Base-by-base conservation (phyloP, 768 basidiomycete species). In the Neoboletus subvelutipes region DNA sequence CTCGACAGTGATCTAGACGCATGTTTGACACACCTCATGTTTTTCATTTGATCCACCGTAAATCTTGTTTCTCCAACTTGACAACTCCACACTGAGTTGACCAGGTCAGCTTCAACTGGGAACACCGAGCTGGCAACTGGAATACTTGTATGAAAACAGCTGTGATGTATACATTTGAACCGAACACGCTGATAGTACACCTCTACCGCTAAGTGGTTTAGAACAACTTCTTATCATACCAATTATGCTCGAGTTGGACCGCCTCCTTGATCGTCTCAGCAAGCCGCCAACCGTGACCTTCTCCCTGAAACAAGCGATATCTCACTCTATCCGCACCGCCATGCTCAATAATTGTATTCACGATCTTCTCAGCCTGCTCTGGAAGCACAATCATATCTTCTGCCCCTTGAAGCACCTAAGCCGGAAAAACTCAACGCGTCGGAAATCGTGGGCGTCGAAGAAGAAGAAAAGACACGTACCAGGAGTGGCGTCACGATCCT, bases 341-440 rank as follows among this genome's bases (percentile, higher is more conserved):
- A 0, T 46, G 59, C 26, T 45, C 51, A 9, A 57, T 34, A 54
- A 68, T 67, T 57, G 59, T 68, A 18, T 66, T 60, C 49, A 74
- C 70, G 34, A 73, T 74, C 6, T 61, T 63, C 47, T 67, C 57
- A 0, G 88, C 80, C 64, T 92, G 89, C 18, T 76, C 78, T 4
- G 84, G 86, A 0, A 83, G 88, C 0, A 92, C 90, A 33, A 89
- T 78, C 57, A 71, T 74, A 67, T 89, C 87, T 1, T 76, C 67
- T 1, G 78, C 74, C 9, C 88, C 88, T 73, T 91, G 88, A n/a
- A 90, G 71, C 22, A 89, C 80, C 88, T 89, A 53, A 43, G 47
- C 7, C 22, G 59, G 45, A 36, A 64, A 56, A 20, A 51, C 65
- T 24, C 59, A 58, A 17, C 34, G 31, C 15, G 45, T 47, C 46